Percentiles rank a stretch among this genome's conserved stretches.
phyloP scores from a whole-genome alignment of 139 green algal species.

The Zygnema circumcarinatum region DNA sequence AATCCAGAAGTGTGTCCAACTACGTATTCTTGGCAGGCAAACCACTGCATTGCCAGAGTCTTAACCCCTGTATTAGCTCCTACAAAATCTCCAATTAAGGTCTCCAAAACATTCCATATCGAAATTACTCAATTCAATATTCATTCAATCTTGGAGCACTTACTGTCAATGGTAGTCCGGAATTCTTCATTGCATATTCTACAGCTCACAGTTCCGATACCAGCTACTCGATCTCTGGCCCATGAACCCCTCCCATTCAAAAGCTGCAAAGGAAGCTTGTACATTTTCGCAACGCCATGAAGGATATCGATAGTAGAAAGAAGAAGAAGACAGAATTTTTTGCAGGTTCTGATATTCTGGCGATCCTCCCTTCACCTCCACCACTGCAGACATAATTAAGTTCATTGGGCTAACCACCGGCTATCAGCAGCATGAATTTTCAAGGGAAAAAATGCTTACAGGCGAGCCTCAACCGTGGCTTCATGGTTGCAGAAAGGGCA shows the following conservation, averaged over 20 bases:
- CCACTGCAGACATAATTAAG: background rate
- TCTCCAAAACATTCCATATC: background rate
- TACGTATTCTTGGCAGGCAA: background rate
- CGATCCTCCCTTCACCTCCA: background rate
- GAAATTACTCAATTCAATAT: background rate
- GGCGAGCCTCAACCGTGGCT: slow-evolving; percentile 67
- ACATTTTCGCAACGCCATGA: background rate
- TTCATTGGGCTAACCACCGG: background rate
- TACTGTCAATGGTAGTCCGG: slow-evolving; percentile 29
- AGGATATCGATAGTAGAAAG: background rate
- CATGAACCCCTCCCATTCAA: background rate
- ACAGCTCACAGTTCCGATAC: slow-evolving; percentile 24
- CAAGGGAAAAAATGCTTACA: slow-evolving; percentile 58
- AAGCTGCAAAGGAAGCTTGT: background rate
- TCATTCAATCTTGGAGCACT: background rate
- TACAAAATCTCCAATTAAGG: background rate
- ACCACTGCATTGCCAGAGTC: too few relatives aligned
- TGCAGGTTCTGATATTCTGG: background rate
- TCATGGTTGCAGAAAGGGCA: slow-evolving; percentile 79
- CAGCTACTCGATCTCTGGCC: slow-evolving; percentile 16
- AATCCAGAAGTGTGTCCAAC: background rate
- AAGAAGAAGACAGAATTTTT: background rate
- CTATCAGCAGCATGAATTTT: background rate
- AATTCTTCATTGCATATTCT: slow-evolving; percentile 35
- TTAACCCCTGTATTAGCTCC: background rate